phyloP scores from a whole-genome alignment of 2,329 filamentous ascomycete genomes.

The Rutstroemia sp. region DNA sequence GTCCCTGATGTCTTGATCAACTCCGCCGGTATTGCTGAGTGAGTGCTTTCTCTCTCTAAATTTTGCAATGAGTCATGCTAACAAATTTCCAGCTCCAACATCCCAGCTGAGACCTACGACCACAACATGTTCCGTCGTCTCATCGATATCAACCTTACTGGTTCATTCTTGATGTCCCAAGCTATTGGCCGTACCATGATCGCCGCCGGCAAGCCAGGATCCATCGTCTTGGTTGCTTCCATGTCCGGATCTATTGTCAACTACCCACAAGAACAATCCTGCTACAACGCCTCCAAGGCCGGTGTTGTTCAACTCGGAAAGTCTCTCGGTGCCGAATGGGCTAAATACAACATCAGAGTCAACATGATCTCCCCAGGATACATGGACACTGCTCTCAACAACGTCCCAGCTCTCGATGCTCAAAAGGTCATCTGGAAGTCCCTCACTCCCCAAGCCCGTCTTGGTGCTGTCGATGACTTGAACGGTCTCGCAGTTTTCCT shows the following conservation, averaged over 20 bases:
- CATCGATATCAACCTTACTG: slow-evolving; percentile 76
- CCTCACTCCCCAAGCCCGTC: slow-evolving; percentile 64
- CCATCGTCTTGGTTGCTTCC: slow-evolving; percentile 68
- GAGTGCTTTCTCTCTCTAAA: slow-evolving; percentile 24
- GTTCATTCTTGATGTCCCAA: slow-evolving; percentile 71
- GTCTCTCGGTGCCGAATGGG: slow-evolving; percentile 79
- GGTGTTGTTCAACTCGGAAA: slow-evolving; percentile 72
- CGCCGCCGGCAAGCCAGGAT: slow-evolving; percentile 60
- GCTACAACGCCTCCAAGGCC: slow-evolving; percentile 80
- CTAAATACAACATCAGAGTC: slow-evolving; percentile 71
- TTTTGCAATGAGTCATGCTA: neutral
- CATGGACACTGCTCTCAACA: slow-evolving; percentile 80
- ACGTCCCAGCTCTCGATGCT: slow-evolving; percentile 67
- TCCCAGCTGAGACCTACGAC: slow-evolving; percentile 73
- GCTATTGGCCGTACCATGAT: slow-evolving; percentile 69
- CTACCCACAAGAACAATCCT: slow-evolving; percentile 76
- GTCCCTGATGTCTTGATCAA: slow-evolving; percentile 70
- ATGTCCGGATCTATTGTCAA: slow-evolving; percentile 83
- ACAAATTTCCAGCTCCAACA: slow-evolving; percentile 52
- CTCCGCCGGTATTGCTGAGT: slow-evolving; percentile 71
- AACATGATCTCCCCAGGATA: slow-evolving; percentile 79
- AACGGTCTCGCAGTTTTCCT: slow-evolving; percentile 73
- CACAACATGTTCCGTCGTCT: slow-evolving; percentile 69
- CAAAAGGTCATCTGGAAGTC: slow-evolving; percentile 78
- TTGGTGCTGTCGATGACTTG: slow-evolving; percentile 67